These are phyloP conservation scores for Stipa capillata DNA, from an alignment of 176 grass and related monocot genomes.

Conservation along the genomic window DNA sequence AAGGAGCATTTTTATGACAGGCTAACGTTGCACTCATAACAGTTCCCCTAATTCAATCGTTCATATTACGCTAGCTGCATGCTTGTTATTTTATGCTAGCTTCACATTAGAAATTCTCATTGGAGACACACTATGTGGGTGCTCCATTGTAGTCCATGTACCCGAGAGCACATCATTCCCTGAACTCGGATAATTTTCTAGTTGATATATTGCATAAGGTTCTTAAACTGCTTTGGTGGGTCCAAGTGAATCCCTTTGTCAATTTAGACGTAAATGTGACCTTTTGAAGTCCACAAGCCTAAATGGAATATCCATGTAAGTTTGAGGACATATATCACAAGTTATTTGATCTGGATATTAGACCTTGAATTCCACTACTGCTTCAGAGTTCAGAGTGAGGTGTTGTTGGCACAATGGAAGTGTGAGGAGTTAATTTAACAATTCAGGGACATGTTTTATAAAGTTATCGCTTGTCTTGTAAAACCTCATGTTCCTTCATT, in stretches of 20 bases:
- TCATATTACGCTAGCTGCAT: not conserved
- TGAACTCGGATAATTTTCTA: not conserved
- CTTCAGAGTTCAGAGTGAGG: not conserved
- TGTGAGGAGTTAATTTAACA: not conserved
- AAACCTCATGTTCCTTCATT: not conserved
- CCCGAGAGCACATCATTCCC: not conserved
- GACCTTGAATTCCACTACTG: not conserved
- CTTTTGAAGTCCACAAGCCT: not conserved
- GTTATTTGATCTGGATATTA: not conserved
- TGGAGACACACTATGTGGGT: not conserved
- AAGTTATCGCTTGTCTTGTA: not conserved
- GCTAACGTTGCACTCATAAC: not conserved
- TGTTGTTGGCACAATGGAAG: not conserved
- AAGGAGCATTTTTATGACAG: not conserved
- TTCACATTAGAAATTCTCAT: not conserved
- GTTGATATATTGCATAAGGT: not conserved
- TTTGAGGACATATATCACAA: not conserved
- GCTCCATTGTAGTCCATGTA: not conserved
- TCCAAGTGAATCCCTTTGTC: not conserved
- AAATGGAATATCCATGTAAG: not conserved
- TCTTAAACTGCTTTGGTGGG: not conserved
- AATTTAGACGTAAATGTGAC: not conserved
- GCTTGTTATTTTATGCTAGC: not conserved
- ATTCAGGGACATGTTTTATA: not conserved
- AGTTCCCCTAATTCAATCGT: not conserved